Percentiles rank a stretch among this genome's conserved stretches.
phyloP scores from a whole-genome alignment of 352 stramenopile species.

The Globisporangium nagaii region DNA sequence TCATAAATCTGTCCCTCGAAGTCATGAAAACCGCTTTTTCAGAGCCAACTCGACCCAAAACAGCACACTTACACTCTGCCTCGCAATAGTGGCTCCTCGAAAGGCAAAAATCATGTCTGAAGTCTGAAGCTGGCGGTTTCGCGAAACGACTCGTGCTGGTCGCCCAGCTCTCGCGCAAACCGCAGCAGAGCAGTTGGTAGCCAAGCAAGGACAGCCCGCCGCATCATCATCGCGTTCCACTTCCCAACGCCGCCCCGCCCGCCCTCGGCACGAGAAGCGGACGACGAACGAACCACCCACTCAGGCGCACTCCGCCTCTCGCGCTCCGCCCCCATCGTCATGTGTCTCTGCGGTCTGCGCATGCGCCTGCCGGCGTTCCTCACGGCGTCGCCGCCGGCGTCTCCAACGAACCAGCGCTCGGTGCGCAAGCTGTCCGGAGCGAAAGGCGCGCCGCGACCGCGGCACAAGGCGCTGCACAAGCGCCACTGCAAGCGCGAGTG shows the following conservation, averaged over 20 bases:
- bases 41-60: too few relatives aligned
- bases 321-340: background rate
- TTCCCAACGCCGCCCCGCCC: background rate
- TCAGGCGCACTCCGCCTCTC: background rate
- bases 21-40: too few relatives aligned
- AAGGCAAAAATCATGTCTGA: too few relatives aligned
- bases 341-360: conserved; percentile 36
- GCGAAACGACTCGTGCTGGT: background rate
- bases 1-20: too few relatives aligned
- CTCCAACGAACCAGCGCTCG: conserved; percentile 8
- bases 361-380: conserved; percentile 11
- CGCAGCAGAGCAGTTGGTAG: too few relatives aligned
- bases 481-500: conserved; percentile 42
- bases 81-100: too few relatives aligned
- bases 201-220: background rate
- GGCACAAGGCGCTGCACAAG: conserved; percentile 24
- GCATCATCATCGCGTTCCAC: background rate
- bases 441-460: conserved; percentile 18
- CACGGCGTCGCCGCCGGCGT: conserved; percentile 11
- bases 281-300: too few relatives aligned
- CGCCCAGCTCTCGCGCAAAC: background rate
- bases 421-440: conserved; percentile 29
- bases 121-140: background rate
- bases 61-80: too few relatives aligned
- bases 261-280: too few relatives aligned